Evolutionary conservation across 2,329 filamentous ascomycete genomes (phyloP), one percentile per base, ranked within the genome.

Genomic region (Diaporthe citriasiana): DNA sequence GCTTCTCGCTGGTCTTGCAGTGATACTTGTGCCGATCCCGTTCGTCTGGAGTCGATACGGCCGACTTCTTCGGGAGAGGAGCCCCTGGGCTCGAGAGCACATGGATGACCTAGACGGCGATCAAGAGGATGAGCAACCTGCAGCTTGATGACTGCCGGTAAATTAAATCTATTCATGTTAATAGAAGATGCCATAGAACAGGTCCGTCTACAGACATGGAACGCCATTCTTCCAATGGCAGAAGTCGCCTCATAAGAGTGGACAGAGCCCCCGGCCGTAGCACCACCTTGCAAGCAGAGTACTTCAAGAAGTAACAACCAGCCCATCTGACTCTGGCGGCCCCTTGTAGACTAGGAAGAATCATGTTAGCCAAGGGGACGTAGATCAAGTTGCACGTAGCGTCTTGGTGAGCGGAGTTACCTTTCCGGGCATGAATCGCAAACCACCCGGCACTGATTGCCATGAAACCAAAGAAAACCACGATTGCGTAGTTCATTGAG

Each of bases 401-500:
- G 3, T 30, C 6, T 27, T 19, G 25, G 7, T 4, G 1, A 10
- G 19, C 25, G 13, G 13, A 8, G 83, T 79, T 79, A 88, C 88
- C 84, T 80, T 87, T 89, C 66, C 85, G 82, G 60, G 87, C 88
- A 81, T 88, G 85, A 9, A 87, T 77, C 0, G 80, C 77, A 79
- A 89, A 90, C 87, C 87, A 90, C 9, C 83, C 76, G 0, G 82
- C 85, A 25, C 84, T 83, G 40, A 89, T 80, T 4, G 78, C 78
- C 77, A 85, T 81, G 73, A 90, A 88, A 0, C 87, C 88, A 0
- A 88, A 84, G 75, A 91, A 87, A 3, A 92, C 89, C 0, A 90
- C 89, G 55, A 84, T 85, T 2, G 89, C 88, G 77, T 91, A 91
- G 76, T 90, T 89, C 87, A 89, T 89, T 53, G 82, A 84, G 1